phyloP scores from a whole-genome alignment of 495 filamentous ascomycete species.

The Penicillium mononematosum region DNA sequence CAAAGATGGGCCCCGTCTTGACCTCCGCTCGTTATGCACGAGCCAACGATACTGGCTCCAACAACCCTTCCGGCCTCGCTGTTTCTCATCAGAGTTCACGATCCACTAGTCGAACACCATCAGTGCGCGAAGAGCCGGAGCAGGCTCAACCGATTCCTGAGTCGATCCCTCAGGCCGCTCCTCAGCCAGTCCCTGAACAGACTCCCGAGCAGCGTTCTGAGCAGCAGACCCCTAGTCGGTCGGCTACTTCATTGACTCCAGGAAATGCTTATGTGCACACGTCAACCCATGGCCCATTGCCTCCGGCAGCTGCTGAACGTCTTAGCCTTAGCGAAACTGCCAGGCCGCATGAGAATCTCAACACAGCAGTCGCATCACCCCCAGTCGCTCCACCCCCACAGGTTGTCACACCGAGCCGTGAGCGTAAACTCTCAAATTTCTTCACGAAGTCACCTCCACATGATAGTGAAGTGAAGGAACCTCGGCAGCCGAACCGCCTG shows the following conservation, averaged over 20 bases:
- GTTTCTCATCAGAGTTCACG: slow-evolving; percentile 35
- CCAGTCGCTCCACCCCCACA: slow-evolving; percentile 37
- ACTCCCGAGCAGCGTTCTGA: not conserved
- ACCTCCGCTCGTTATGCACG: slow-evolving; percentile 55
- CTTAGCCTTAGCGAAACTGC: slow-evolving; percentile 25
- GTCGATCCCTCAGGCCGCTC: not conserved
- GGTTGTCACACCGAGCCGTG: slow-evolving; percentile 63
- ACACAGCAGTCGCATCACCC: slow-evolving; percentile 32
- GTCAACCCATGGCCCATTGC: slow-evolving; percentile 39
- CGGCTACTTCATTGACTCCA: slow-evolving; percentile 12
- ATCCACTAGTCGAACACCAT: slow-evolving; percentile 37
- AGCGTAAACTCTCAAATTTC: slow-evolving; percentile 64
- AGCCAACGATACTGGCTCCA: slow-evolving; percentile 31
- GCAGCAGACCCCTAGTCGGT: not conserved
- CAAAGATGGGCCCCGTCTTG: slow-evolving; percentile 78
- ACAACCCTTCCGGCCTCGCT: slow-evolving; percentile 35
- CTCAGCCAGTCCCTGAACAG: not conserved
- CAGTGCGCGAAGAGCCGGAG: slow-evolving; percentile 29
- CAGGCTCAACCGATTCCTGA: slow-evolving; percentile 1
- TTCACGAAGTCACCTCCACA: slow-evolving; percentile 65
- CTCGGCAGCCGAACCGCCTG: slow-evolving; percentile 75
- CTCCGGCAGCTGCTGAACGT: slow-evolving; percentile 23
- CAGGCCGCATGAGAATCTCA: slow-evolving; percentile 47
- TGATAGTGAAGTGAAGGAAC: slow-evolving; percentile 55
- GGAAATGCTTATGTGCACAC: slow-evolving; percentile 34